Conservation (phyloP, 106 monocot genomes). For the Triglochin maritima region DNA sequence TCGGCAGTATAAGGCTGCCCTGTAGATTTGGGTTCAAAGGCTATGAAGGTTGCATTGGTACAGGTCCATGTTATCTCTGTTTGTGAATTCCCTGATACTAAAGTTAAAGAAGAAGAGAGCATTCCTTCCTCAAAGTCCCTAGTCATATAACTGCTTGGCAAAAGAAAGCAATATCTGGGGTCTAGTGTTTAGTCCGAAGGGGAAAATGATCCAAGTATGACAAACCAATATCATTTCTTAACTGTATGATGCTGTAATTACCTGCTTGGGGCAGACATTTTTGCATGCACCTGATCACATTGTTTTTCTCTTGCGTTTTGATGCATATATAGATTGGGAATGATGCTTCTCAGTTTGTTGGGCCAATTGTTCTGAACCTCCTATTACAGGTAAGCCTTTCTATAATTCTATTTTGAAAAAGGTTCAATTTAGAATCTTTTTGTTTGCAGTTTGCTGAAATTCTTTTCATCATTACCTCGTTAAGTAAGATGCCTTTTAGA, state of each 20-base stretch:
- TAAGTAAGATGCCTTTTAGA: too few species aligned
- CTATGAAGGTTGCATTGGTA: too few species aligned
- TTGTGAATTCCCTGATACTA: too few species aligned
- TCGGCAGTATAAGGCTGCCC: too few species aligned
- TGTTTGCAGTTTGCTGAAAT: not conserved
- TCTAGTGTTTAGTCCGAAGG: not conserved
- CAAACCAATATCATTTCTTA: not conserved
- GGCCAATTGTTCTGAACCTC: constrained; percentile 62
- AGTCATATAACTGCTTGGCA: not conserved
- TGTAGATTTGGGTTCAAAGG: too few species aligned
- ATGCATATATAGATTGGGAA: constrained; percentile 66
- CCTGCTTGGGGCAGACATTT: not conserved
- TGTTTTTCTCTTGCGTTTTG: not conserved
- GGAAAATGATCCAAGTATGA: not conserved
- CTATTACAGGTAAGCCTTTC: constrained; percentile 57
- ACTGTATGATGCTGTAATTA: too few species aligned
- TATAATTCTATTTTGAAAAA: not conserved
- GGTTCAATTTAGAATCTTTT: not conserved
- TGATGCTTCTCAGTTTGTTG: constrained; percentile 95
- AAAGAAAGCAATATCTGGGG: not conserved
- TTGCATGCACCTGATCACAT: not conserved
- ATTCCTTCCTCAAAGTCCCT: too few species aligned
- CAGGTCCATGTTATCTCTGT: too few species aligned
- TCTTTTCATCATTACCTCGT: not conserved
- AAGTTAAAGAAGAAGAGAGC: too few species aligned